Evolutionary conservation across 805 yeast species (phyloP).

Genomic region (Hanseniaspora mollemarum): DNA sequence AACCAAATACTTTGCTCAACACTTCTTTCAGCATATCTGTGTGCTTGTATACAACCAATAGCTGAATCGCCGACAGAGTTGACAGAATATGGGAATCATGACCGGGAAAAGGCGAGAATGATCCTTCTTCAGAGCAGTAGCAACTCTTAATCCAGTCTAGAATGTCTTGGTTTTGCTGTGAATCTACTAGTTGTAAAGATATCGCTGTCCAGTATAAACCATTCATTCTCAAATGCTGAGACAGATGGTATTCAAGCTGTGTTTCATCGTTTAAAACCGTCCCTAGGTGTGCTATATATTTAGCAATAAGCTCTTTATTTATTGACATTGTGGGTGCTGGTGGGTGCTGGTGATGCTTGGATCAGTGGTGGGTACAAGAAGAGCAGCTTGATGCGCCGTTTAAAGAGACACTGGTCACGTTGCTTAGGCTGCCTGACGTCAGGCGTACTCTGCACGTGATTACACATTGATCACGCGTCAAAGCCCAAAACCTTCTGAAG

Average conservation of each 20-base stretch:
- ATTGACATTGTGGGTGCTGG: slow-evolving; percentile 13
- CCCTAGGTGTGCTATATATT: not conserved
- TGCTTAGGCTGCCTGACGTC: no score
- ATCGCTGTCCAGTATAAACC: slow-evolving; percentile 93
- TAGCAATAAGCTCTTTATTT: slow-evolving; percentile 24
- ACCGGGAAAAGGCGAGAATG: slow-evolving; percentile 78
- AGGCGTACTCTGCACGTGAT: no score
- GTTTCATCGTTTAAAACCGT: not conserved
- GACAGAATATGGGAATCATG: slow-evolving; percentile 83
- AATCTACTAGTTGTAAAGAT: slow-evolving; percentile 36
- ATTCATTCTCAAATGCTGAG: slow-evolving; percentile 79
- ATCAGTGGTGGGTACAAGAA: not conserved
- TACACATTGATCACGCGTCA: no score
- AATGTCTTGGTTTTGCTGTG: slow-evolving; percentile 38
- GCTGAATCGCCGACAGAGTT: slow-evolving; percentile 78
- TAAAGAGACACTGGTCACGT: no score
- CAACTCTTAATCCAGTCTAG: slow-evolving; percentile 61
- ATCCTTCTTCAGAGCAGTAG: slow-evolving; percentile 49
- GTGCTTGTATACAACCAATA: slow-evolving; percentile 54
- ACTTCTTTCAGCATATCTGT: slow-evolving; percentile 36
- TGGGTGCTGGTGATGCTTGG: not conserved
- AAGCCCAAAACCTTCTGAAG: no score
- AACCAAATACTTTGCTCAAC: slow-evolving; percentile 28
- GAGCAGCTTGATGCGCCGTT: no score
- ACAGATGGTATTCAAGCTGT: slow-evolving; percentile 50